Conservation (phyloP, 495 filamentous ascomycete species). For the Neurospora africana region DNA sequence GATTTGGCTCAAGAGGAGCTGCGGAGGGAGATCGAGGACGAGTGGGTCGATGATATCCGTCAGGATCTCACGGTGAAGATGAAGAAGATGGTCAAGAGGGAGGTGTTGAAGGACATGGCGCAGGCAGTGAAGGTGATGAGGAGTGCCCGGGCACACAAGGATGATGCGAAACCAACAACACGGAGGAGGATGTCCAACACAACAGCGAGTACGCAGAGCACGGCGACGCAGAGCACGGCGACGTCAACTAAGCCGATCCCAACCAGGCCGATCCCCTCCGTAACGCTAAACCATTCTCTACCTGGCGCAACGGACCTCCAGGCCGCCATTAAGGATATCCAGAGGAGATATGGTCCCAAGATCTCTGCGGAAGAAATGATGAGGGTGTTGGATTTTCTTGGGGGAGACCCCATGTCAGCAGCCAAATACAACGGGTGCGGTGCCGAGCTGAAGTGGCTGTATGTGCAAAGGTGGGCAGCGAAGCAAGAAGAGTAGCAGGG, state of each 20-base stretch:
- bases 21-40: not conserved
- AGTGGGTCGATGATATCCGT: not conserved
- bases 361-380: not conserved
- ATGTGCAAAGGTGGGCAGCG: not conserved
- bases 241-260: not conserved
- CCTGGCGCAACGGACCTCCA: not conserved
- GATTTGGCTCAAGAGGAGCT: not conserved
- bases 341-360: not conserved
- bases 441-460: not conserved
- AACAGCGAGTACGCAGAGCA: not conserved
- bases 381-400: not conserved
- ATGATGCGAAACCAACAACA: not conserved
- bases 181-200: not conserved
- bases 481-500: not conserved
- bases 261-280: not conserved
- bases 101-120: not conserved
- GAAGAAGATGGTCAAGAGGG: not conserved
- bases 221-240: not conserved
- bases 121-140: not conserved
- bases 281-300: not conserved
- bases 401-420: fast-evolving
- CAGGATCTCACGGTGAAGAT: not conserved
- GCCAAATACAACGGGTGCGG: not conserved
- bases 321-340: not conserved
- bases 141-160: not conserved